Evolutionary conservation across 1,284 basidiomycete genomes (phyloP).

Genomic region (Malassezia arunalokei): DNA sequence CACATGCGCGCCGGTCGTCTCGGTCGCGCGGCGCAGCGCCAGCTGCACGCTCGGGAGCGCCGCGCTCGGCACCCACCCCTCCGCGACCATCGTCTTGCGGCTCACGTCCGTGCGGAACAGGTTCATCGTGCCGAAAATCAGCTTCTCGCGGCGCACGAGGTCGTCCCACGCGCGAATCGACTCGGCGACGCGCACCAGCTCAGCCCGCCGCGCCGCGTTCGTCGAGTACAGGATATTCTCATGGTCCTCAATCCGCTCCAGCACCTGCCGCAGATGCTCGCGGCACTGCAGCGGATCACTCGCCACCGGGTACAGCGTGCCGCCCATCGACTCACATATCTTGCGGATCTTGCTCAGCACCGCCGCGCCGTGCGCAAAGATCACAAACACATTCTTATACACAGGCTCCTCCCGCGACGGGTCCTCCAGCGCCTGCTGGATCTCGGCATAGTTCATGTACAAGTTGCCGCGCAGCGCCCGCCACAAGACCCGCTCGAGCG

Average conservation of each 20-base stretch:
- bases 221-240: constrained; percentile 63
- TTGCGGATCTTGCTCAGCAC: constrained; percentile 94
- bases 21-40: constrained; percentile 82
- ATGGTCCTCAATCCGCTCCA: constrained; percentile 78
- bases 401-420: constrained; percentile 54
- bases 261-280: constrained; percentile 78
- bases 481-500: constrained; percentile 96
- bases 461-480: constrained; percentile 92
- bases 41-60: constrained; percentile 78
- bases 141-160: constrained; percentile 86
- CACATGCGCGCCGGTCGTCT: constrained; percentile 81
- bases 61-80: constrained; percentile 90
- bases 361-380: constrained; percentile 91
- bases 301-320: constrained; percentile 90
- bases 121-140: constrained; percentile 55
- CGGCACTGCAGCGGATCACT: constrained; percentile 80
- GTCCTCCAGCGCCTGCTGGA: constrained; percentile 81
- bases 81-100: constrained; percentile 87
- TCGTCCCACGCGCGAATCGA: constrained; percentile 80
- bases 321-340: constrained; percentile 95
- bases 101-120: constrained; percentile 79
- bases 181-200: constrained; percentile 77
- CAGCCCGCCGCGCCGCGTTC: constrained; percentile 60
- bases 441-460: constrained; percentile 96
- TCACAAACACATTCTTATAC: constrained; percentile 94